Evolutionary conservation across 2,329 filamentous ascomycete genomes (phyloP).

Genomic region (Trichoderma atroviride): DNA sequence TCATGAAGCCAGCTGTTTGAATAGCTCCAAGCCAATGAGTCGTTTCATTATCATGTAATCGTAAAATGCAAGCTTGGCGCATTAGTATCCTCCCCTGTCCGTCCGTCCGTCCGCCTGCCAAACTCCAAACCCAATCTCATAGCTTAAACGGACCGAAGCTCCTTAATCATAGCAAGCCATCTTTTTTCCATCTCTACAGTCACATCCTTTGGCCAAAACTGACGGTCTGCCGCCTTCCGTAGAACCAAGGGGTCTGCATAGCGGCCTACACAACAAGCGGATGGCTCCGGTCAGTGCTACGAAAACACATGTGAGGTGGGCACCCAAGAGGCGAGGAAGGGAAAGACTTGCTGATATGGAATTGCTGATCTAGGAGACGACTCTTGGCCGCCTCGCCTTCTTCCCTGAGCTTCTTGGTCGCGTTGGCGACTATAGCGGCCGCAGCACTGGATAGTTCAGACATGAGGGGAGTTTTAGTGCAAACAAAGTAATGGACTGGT

Average conservation of each 20-base stretch:
- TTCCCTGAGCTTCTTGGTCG: conserved; percentile 46
- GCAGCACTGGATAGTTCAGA: conserved; percentile 29
- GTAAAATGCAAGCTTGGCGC: not conserved
- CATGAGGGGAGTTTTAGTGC: conserved; percentile 22
- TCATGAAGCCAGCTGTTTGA: not conserved
- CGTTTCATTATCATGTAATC: not conserved
- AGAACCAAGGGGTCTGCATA: conserved; percentile 53
- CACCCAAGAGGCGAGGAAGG: not conserved
- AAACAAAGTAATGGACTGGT: not conserved
- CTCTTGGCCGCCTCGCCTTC: conserved; percentile 46
- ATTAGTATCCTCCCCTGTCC: not conserved
- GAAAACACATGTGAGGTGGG: not conserved
- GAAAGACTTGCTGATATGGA: conserved; percentile 49
- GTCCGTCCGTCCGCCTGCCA: not conserved
- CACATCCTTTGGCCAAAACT: conserved; percentile 43
- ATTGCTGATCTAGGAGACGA: conserved; percentile 49
- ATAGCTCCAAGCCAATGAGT: not conserved
- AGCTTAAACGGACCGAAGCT: conserved; percentile 9
- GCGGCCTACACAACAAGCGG: conserved; percentile 35
- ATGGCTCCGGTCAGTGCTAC: not conserved
- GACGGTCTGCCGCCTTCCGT: conserved; percentile 38
- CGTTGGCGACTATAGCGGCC: conserved; percentile 31
- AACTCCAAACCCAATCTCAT: not conserved
- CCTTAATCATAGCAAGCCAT: conserved; percentile 42
- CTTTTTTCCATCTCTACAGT: conserved; percentile 47